Evolutionary conservation across 2,329 filamentous ascomycete species (phyloP), one percentile per base, ranked within the genome.

Genomic region (Talaromyces verruculosus): DNA sequence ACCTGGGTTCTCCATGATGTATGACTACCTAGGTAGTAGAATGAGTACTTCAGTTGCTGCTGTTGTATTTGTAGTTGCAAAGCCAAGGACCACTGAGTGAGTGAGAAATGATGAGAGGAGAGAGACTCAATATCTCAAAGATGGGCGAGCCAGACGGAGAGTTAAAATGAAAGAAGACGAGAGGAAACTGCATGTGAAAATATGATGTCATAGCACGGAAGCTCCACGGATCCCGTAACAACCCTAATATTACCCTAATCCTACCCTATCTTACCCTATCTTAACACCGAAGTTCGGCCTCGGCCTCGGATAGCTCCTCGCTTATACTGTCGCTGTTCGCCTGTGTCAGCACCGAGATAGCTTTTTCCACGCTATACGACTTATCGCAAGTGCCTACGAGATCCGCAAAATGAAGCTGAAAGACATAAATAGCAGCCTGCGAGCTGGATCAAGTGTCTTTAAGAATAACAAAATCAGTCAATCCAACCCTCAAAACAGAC

Each of bases 1-100:
- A 66, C 65, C 61, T 63, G 65, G 57, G 11, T 60, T 19, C 35
- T 60, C 57, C 57, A 60, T 60, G 53, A 39, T 11, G 33, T 22
- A 19, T 15, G 33, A 5, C 10, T 57, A 39, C 37, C n/a, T 35
- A n/a, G n/a, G n/a, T n/a, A n/a, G 51, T 17, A 6, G 25, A n/a
- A 30, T 17, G 19, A 25, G 22, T 13, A 11, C 19, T 25, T 25
- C 8, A 22, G 19, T 49, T 28, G 25, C 25, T 25, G 13, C 6
- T 15, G 6, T 17, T 30, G 47, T 17, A 22, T 15, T n/a, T 28
- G 45, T 15, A 28, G 8, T 5, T 49, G 19, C 22, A 15, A 6
- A 35, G 33, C 33, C 33, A 11, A 35, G 11, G 33, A 3, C 33
- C 33, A 35, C 10, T 35, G 33, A 13, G 33, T 35, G 8, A 35